phyloP scores from a whole-genome alignment of 768 basidiomycete species.

The Leccinum fibrillosum region DNA sequence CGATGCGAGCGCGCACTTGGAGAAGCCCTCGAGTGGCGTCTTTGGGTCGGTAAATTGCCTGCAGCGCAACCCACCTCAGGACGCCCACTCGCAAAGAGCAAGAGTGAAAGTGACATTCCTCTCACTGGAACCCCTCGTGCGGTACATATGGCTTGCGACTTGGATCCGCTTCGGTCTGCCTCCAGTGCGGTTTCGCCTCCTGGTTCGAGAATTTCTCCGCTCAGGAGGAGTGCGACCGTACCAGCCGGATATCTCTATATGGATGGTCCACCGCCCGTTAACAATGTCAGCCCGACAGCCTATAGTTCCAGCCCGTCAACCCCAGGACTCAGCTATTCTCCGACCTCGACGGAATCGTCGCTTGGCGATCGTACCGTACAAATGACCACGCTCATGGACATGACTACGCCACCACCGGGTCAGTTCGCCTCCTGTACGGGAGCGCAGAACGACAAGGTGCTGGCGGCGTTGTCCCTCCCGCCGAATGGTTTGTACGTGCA shows the following conservation, averaged over 20 bases:
- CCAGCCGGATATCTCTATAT: constrained; percentile 34
- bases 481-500: constrained; percentile 20
- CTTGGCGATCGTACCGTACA: constrained; percentile 55
- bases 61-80: constrained; percentile 30
- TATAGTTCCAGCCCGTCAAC: constrained; percentile 44
- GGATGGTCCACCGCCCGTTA: constrained; percentile 10
- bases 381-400: constrained; percentile 52
- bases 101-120: constrained; percentile 46
- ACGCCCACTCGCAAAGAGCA: constrained; percentile 46
- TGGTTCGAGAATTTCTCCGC: constrained; percentile 17
- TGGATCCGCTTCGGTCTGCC: constrained; percentile 1
- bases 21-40: constrained; percentile 83
- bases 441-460: constrained; percentile 36
- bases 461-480: constrained; percentile 16
- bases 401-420: constrained; percentile 32
- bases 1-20: constrained; percentile 87
- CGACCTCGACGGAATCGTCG: constrained; percentile 57
- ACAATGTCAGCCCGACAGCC: constrained; percentile 24
- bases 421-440: constrained; percentile 35
- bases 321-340: constrained; percentile 56
- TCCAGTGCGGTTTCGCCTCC: constrained; percentile 9
- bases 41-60: constrained; percentile 82
- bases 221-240: constrained; percentile 43
- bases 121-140: not conserved
- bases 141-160: not conserved